Evolutionary conservation across 163 green algal genomes (phyloP).

Genomic region (Volvox carteri): DNA sequence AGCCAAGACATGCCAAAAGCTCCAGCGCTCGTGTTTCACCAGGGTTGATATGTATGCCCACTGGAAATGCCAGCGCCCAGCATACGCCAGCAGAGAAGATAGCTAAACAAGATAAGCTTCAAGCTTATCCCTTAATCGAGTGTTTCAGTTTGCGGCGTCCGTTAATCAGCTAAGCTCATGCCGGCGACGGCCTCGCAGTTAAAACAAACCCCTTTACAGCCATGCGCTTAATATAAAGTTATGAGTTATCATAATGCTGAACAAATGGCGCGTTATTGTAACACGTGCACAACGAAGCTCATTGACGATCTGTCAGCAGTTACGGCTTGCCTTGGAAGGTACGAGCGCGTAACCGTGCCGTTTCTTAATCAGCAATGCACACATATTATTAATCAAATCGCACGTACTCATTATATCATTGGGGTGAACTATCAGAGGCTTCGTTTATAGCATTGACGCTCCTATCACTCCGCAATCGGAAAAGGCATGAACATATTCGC

Average conservation of each 20-base stretch:
- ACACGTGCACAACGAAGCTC: not conserved
- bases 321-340: not conserved
- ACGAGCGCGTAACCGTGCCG: too few relatives aligned
- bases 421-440: too few relatives aligned
- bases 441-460: too few relatives aligned
- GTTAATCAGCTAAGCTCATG: not conserved
- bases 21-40: not conserved
- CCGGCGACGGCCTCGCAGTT: not conserved
- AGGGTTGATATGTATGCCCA: not conserved
- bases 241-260: too few relatives aligned
- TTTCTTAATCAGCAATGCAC: too few relatives aligned
- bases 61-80: not conserved
- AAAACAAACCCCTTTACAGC: not conserved
- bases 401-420: too few relatives aligned
- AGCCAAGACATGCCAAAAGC: not conserved
- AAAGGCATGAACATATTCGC: too few relatives aligned
- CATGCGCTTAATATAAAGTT: not conserved
- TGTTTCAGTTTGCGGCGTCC: not conserved
- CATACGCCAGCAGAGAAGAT: not conserved
- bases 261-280: too few relatives aligned
- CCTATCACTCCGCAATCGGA: too few relatives aligned
- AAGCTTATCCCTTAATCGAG: not conserved
- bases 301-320: not conserved
- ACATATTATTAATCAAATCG: too few relatives aligned
- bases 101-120: not conserved